These are phyloP conservation scores for Ceratobasidium theobromae DNA, from an alignment of 1,284 basidiomycete species.

Conservation along the genomic window DNA sequence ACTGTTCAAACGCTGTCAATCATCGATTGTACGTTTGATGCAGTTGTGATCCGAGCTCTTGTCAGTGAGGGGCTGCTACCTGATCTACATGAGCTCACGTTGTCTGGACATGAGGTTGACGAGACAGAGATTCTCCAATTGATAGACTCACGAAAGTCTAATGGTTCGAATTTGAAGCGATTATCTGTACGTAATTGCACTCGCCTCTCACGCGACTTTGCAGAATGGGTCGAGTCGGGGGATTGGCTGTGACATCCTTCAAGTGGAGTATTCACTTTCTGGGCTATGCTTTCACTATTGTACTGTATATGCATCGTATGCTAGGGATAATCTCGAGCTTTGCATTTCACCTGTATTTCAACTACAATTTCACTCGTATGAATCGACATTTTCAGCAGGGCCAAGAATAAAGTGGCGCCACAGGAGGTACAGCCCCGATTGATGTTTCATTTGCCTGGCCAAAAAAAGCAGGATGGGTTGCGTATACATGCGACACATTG, in stretches of 20 bases:
- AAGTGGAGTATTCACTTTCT: neutral
- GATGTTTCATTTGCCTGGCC: neutral
- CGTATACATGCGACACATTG: no score
- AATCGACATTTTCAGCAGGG: neutral
- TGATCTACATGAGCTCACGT: constrained; percentile 16
- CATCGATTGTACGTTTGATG: constrained; percentile 23
- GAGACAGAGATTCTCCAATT: constrained; percentile 7
- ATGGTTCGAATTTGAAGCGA: neutral
- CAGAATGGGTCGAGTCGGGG: constrained; percentile 19
- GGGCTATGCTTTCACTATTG: neutral
- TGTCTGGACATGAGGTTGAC: constrained; percentile 15
- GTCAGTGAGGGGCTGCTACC: constrained; percentile 3
- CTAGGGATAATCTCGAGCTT: no score
- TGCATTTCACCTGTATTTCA: no score
- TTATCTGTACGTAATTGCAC: constrained; percentile 10
- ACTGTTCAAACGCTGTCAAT: constrained; percentile 20
- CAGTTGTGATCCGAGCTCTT: constrained; percentile 3
- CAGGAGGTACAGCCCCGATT: neutral
- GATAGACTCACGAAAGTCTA: constrained; percentile 9
- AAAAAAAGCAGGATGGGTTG: neutral
- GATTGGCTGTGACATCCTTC: neutral
- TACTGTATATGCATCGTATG: no score
- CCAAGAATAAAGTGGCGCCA: neutral
- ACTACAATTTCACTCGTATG: neutral
- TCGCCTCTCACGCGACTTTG: constrained; percentile 8